Evolutionary conservation across 352 stramenopile genomes (phyloP), one percentile per base, ranked within the genome.

Genomic region (Pilasporangium apinafurcum): DNA sequence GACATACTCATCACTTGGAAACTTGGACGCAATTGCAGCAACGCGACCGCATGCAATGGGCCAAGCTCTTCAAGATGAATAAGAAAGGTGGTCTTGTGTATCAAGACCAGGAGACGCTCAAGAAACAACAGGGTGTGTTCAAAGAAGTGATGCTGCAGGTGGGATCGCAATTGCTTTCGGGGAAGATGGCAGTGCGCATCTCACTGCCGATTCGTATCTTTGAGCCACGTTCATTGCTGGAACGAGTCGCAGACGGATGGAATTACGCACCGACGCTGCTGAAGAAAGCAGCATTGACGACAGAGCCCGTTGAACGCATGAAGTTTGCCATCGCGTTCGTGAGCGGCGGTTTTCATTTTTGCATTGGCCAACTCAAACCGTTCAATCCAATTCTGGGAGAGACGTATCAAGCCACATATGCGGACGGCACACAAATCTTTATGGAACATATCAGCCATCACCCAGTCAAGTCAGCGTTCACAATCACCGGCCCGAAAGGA

Each of bases 341-440:
- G 17, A 60, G 69, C 3, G 72, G 67, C 17, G 78, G 78, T 1
- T 58, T 86, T 21, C 78, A 91, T 50, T 86, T 86, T 48, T 86
- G 78, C 36, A 51, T 81, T 22, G 70, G 73, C 5, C 76, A 87
- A 44, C 57, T 80, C 38, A 91, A 91, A 45, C 79, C 79, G 4
- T 91, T 91, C 54, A 91, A 87, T 44, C 79, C 79, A 29, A 87
- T 91, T 24, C 28, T 91, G 24, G 79, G 76, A 13, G 79, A 91
- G 52, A 91, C 79, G 5, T 87, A 88, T 51, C 53, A 92, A 26
- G 71, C 79, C 5, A 70, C 62, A n/a, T 79, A 83, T 45, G 36
- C 70, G n/a, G 78, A 91, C 42, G 73, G 75, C 33, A 75, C 78
- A 17, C 55, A 70, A 10, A 52, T 91, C n/a, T 77, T 71, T 39